Conservation (phyloP, 371 early-diverging fungal genomes). For the Umbelopsis sp. region DNA sequence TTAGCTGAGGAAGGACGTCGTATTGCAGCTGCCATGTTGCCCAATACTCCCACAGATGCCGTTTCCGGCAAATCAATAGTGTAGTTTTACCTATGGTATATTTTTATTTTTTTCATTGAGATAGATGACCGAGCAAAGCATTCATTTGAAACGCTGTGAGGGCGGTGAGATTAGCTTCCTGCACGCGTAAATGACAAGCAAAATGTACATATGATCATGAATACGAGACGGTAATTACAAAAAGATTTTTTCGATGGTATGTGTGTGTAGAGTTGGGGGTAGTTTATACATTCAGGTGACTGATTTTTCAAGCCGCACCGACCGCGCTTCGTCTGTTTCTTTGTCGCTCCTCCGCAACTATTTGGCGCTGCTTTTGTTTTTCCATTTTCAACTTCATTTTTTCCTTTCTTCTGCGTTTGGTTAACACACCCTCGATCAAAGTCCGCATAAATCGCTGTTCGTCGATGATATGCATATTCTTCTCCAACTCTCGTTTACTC, state of each 20-base stretch:
- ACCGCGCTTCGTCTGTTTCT: conserved; percentile 12
- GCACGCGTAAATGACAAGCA: not conserved
- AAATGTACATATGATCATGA: conserved; percentile 19
- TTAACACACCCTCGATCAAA: conserved; percentile 42
- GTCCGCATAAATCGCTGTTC: conserved; percentile 45
- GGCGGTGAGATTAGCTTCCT: not conserved
- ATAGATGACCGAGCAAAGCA: not conserved
- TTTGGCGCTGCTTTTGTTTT: conserved; percentile 9
- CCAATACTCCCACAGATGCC: conserved; percentile 22
- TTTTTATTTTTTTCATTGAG: too few species aligned
- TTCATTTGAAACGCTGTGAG: not conserved
- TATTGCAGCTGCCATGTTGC: conserved; percentile 61
- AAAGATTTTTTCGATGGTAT: not conserved
- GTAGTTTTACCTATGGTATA: not conserved
- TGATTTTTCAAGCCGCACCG: conserved; percentile 4
- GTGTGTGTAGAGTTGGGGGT: not conserved
- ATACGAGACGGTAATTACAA: conserved; percentile 3
- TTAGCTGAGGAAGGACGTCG: conserved; percentile 66
- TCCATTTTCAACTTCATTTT: conserved; percentile 16
- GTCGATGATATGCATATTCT: conserved; percentile 34
- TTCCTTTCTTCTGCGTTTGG: conserved; percentile 33
- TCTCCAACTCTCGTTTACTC: conserved; percentile 32
- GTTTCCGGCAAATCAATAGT: not conserved
- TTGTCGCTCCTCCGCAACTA: not conserved
- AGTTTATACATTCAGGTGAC: not conserved